These are phyloP conservation scores for Chrysoporthe austroafricana DNA, from an alignment of 2,329 filamentous ascomycete genomes.

Conservation along the genomic window DNA sequence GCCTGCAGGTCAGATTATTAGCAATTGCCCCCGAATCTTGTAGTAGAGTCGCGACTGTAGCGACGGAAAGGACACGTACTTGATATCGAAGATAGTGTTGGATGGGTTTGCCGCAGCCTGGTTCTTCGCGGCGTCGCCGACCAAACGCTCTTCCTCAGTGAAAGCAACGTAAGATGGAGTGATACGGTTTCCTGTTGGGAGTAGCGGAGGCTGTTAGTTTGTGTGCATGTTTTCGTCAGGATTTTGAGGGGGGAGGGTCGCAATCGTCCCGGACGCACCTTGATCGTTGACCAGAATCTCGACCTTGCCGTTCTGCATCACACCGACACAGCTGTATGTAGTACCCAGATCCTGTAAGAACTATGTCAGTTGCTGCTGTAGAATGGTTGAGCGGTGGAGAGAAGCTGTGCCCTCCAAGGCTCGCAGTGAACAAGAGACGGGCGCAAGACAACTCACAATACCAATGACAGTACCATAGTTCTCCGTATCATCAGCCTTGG, in stretches of 20 bases:
- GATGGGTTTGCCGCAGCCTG: constrained; percentile 81
- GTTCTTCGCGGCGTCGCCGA: constrained; percentile 98
- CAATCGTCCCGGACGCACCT: constrained; percentile 37
- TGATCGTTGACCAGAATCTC: constrained; percentile 97
- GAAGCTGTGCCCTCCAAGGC: neutral
- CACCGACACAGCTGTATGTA: constrained; percentile 87
- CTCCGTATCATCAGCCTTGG: constrained; percentile 72
- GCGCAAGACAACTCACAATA: constrained; percentile 64
- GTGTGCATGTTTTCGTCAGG: neutral
- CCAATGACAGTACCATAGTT: constrained; percentile 89
- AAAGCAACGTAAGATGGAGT: constrained; percentile 95
- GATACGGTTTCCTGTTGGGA: constrained; percentile 76
- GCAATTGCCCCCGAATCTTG: neutral
- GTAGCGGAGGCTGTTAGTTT: neutral
- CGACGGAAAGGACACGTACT: constrained; percentile 60
- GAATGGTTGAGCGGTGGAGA: neutral
- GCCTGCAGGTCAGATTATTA: constrained; percentile 51
- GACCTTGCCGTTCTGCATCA: constrained; percentile 94
- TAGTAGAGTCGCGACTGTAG: neutral
- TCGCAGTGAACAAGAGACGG: neutral
- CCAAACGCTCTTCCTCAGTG: constrained; percentile 94
- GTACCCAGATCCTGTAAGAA: constrained; percentile 74
- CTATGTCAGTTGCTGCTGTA: constrained; percentile 32
- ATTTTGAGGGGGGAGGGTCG: neutral
- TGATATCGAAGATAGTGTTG: constrained; percentile 80